These are phyloP conservation scores for Vitis hybrid DNA, from an alignment of 177 flowering plant species.

Conservation along the genomic window DNA sequence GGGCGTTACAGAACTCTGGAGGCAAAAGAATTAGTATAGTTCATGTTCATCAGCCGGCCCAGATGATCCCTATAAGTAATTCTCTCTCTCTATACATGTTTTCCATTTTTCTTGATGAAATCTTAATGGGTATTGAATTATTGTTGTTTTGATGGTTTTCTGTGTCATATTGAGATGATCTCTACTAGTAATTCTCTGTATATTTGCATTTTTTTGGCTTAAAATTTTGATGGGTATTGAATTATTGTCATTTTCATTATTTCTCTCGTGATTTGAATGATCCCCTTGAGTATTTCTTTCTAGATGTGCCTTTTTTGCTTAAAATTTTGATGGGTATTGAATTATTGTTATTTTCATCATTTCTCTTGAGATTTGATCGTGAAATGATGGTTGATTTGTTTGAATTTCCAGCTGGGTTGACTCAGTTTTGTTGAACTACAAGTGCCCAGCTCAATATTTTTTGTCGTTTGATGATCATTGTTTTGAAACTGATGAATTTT, in stretches of 20 bases:
- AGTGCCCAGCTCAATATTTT: too few species aligned
- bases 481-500: too few species aligned
- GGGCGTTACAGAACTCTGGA: slow-evolving; percentile 48
- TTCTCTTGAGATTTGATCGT: background rate
- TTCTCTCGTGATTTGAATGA: slow-evolving; percentile 7
- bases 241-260: background rate
- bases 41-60: slow-evolving; percentile 65
- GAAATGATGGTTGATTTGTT: background rate
- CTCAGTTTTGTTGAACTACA: too few species aligned
- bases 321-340: background rate
- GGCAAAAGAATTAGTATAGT: slow-evolving; percentile 53
- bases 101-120: background rate
- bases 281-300: slow-evolving; percentile 31
- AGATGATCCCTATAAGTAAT: slow-evolving; percentile 41
- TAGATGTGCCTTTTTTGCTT: background rate
- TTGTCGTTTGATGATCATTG: too few species aligned
- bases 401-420: background rate
- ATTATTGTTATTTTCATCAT: background rate
- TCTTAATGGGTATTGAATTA: background rate
- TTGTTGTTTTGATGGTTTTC: background rate
- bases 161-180: too few species aligned
- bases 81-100: too few species aligned
- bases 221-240: background rate
- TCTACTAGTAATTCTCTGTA: slow-evolving; percentile 13
- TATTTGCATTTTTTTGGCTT: background rate